A percentile compares a stretch with the other conserved stretches of the same genome.
Evolutionary conservation across 164 flowering plant genomes (phyloP).

Genomic region (Tetrastigma voinierianum): DNA sequence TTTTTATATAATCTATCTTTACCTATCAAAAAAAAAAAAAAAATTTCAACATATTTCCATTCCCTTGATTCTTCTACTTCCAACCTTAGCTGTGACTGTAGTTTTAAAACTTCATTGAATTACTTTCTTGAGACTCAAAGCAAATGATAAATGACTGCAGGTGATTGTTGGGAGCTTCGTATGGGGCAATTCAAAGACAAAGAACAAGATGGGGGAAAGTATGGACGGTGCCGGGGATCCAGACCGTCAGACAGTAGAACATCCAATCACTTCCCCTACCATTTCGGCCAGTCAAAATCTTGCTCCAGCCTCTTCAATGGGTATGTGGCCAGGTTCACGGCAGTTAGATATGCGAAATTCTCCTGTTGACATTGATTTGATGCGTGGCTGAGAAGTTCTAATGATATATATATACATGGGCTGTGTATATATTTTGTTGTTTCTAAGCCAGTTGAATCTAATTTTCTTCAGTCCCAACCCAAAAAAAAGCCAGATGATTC

Average conservation of each 20-base stretch:
- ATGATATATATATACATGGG: background rate
- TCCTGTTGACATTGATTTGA: slow-evolving; percentile 46
- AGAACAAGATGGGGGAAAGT: slow-evolving; percentile 28
- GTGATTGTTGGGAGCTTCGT: slow-evolving; percentile 59
- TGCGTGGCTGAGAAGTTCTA: slow-evolving; percentile 32
- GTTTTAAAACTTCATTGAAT: background rate
- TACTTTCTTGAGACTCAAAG: background rate
- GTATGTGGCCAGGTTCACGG: slow-evolving; percentile 36
- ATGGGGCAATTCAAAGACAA: slow-evolving; percentile 38
- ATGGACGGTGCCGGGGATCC: slow-evolving; percentile 23
- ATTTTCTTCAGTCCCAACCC: slow-evolving; percentile 4
- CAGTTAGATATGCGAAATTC: slow-evolving; percentile 29
- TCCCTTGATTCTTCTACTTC: too few species aligned
- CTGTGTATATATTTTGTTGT: slow-evolving; percentile 8
- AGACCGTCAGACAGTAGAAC: slow-evolving; percentile 24
- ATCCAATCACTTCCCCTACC: slow-evolving; percentile 22
- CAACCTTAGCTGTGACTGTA: too few species aligned
- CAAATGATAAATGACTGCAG: slow-evolving; percentile 19
- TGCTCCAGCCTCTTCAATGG: slow-evolving; percentile 25
- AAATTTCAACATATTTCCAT: too few species aligned
- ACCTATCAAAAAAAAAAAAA: too few species aligned
- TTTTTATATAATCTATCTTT: too few species aligned
- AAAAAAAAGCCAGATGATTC: slow-evolving; percentile 10
- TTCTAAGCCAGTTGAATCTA: slow-evolving; percentile 1
- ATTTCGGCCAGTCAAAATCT: slow-evolving; percentile 32